Evolutionary conservation across 441 rosid genomes (phyloP), one percentile per base, ranked within the genome.

Genomic region (Breynia disticha): DNA sequence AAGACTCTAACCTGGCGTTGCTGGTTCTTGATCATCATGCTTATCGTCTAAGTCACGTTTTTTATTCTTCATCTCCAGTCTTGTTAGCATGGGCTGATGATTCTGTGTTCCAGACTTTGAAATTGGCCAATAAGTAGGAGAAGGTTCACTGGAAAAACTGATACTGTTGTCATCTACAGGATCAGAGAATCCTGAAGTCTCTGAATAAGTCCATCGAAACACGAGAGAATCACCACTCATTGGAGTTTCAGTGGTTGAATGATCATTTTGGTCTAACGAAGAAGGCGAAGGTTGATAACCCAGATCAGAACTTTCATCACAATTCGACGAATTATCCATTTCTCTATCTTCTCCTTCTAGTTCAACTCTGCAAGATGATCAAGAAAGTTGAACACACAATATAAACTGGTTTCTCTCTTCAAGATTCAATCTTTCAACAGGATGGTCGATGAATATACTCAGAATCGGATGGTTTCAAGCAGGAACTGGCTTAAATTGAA

Each of bases 61-160:
- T 8, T 41, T 67, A 44, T 72, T 71, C 68, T 73, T 75, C 69
- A 59, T 62, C 32, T 63, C 72, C 19, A 67, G 50, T 58, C 56
- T 71, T 50, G 57, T 28, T 20, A 76, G 58, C 44, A 48, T 49
- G 16, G 65, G 59, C 44, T 61, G 72, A 41, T 61, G 73, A 48
- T 61, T 60, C 12, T 13, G 62, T 16, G 63, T 62, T 42, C 44
- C 66, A 5, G 79, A 67, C 56, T 72, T 76, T 38, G 72, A 60
- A 39, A 50, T 60, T 13, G 79, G 78, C 93, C 95, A 88, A 28
- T 70, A 64, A 51, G 50, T 66, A 57, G 95, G 90, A 48, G 95
- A 88, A 66, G 86, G 73, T 61, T 82, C 95, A 57, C 86, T 76
- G 46, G 76, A 75, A 65, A 50, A 74, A 52, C 84, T 75, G 46